Evolutionary conservation across 768 basidiomycete species (phyloP), one percentile per base, ranked within the genome.

Genomic region (Mycena sanguinolenta): DNA sequence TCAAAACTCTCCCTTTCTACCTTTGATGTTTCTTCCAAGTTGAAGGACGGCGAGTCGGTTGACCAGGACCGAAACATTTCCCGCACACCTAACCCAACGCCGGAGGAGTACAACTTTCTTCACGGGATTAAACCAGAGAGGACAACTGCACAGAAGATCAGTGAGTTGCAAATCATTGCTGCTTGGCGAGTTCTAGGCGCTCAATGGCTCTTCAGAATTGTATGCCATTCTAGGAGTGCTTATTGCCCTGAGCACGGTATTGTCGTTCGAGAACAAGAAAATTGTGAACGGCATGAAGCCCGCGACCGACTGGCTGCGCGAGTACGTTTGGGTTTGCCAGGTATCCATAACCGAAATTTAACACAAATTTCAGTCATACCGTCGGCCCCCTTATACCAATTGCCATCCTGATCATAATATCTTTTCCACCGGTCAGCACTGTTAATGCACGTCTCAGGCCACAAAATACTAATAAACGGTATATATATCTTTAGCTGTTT

Each of bases 401-500:
- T 34, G 89, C 73, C 57, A 82, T 90, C 53, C 81, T 91, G 44
- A 88, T 91, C 73, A 75, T 91, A 52, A 88, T 75, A 1, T 71
- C 65, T 2, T 67, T 71, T 25, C 70, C 70, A 13, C 65, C 70
- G 36, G 67, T 68, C 16, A 32, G 67, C 23, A 6, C 17, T 27
- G 23, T 5, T 7, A 1, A 3, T 39, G 17, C 28, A 16, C 27
- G 27, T 53, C 14, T 53, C 52, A 1, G n/a, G 16, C 28, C 12
- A 27, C 14, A 53, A 28, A 53, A 53, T 32, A 55, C 16, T n/a
- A 17, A 91, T 90, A 5, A 88, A 91, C 65, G 90, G 90, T n/a
- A n/a, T n/a, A n/a, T n/a, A 80, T 86, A 90, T 63, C 73, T 91
- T 53, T 87, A 74, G 91, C 87, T 16, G 77, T 91, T 19, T 85